Percentiles rank a stretch among this genome's conserved stretches.
Conservation (phyloP, 306 rosid species). For the Prunus kanzakura region DNA sequence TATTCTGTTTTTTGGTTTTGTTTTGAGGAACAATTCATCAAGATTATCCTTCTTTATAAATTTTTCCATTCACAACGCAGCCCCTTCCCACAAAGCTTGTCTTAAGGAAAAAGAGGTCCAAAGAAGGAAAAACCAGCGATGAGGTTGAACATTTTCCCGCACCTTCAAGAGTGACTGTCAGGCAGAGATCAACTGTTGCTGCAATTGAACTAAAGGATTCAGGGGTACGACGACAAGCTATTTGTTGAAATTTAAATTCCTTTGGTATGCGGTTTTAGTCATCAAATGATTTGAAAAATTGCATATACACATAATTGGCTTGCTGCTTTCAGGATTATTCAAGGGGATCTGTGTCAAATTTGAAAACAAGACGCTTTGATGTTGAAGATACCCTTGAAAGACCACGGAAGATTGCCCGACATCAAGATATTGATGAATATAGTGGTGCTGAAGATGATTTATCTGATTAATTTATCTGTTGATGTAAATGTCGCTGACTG, state of each 20-base stretch:
- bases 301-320: neutral
- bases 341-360: conserved; percentile 40
- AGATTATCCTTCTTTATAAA: conserved; percentile 1
- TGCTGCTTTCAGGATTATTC: conserved; percentile 58
- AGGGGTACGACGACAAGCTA: conserved; percentile 49
- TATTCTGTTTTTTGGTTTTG: neutral
- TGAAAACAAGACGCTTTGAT: conserved; percentile 48
- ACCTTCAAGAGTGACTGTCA: conserved; percentile 78
- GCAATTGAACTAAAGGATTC: conserved; percentile 71
- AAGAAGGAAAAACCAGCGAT: conserved; percentile 79
- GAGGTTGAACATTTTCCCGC: conserved; percentile 82
- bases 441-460: conserved; percentile 91
- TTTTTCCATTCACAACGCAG: conserved; percentile 43
- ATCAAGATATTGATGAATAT: conserved; percentile 61
- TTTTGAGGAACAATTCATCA: neutral
- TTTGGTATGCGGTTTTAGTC: neutral
- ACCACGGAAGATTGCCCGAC: conserved; percentile 44
- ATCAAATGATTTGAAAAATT: neutral
- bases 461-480: conserved; percentile 54
- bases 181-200: conserved; percentile 71
- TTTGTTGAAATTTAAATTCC: conserved; percentile 7
- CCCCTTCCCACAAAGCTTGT: conserved; percentile 93
- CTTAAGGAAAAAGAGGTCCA: conserved; percentile 87
- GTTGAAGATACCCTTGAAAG: conserved; percentile 70
- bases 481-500: conserved; percentile 26